Evolutionary conservation across 2,329 filamentous ascomycete species (phyloP).

Genomic region (Penicillium sp.): DNA sequence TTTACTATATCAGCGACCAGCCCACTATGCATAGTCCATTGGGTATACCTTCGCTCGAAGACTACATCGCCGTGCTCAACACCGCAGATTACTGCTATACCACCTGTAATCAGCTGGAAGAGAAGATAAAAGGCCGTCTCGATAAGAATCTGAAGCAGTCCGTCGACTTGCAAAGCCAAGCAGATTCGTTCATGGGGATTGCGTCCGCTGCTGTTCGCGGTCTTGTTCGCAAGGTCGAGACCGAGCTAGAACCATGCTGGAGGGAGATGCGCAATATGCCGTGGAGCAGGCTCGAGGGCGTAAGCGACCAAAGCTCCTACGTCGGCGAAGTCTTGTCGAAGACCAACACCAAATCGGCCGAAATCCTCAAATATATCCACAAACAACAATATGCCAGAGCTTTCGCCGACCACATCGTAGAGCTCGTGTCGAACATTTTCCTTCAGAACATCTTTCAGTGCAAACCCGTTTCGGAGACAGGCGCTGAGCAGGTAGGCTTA

Average conservation of each 20-base stretch:
- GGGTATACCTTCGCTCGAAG: slow-evolving; percentile 63
- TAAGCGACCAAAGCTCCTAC: slow-evolving; percentile 92
- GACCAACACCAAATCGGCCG: slow-evolving; percentile 72
- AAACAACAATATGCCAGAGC: slow-evolving; percentile 95
- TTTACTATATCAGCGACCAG: slow-evolving; percentile 70
- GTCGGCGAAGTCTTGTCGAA: slow-evolving; percentile 79
- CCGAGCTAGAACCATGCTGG: slow-evolving; percentile 85
- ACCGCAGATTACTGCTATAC: slow-evolving; percentile 97
- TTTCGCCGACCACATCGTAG: slow-evolving; percentile 95
- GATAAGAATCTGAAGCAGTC: slow-evolving; percentile 75
- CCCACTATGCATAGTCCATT: slow-evolving; percentile 60
- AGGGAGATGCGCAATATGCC: slow-evolving; percentile 96
- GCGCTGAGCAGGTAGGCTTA: slow-evolving; percentile 77
- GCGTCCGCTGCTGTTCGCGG: slow-evolving; percentile 84
- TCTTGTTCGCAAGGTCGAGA: slow-evolving; percentile 81
- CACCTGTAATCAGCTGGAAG: slow-evolving; percentile 90
- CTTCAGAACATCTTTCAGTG: slow-evolving; percentile 85
- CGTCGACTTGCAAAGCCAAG: slow-evolving; percentile 89
- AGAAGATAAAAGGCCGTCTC: slow-evolving; percentile 90
- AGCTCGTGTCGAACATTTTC: slow-evolving; percentile 79
- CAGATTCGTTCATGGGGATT: slow-evolving; percentile 93
- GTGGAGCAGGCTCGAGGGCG: slow-evolving; percentile 91
- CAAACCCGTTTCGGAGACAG: slow-evolving; percentile 88
- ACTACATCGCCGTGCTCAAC: slow-evolving; percentile 86
- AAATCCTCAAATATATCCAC: slow-evolving; percentile 76